phyloP scores from a whole-genome alignment of 495 filamentous ascomycete genomes.

The Rusavskia elegans region DNA sequence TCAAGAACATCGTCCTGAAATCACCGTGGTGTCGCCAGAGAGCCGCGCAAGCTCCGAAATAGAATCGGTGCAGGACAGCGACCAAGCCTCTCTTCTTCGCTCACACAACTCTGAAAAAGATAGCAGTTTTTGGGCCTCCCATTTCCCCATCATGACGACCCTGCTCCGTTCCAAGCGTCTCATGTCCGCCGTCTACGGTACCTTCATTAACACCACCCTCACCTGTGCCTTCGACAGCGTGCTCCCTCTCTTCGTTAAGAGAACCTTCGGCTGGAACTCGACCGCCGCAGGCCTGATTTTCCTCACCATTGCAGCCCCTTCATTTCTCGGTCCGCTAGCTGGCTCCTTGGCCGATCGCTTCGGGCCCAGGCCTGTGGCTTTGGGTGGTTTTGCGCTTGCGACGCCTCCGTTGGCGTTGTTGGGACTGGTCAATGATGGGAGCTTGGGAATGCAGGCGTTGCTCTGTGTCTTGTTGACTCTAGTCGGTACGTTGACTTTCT shows the following conservation, averaged over 20 bases:
- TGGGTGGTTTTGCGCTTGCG: constrained; percentile 43
- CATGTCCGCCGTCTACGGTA: constrained; percentile 28
- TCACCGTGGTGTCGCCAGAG: neutral
- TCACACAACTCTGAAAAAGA: neutral
- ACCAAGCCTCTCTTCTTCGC: neutral
- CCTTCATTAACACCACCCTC: constrained; percentile 34
- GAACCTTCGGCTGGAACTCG: constrained; percentile 47
- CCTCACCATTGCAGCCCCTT: constrained; percentile 47
- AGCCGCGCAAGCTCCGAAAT: no score
- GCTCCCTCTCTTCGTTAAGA: constrained; percentile 47
- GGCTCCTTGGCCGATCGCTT: constrained; percentile 49
- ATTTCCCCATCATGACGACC: constrained; percentile 14
- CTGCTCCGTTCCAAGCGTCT: constrained; percentile 33
- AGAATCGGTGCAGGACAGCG: neutral
- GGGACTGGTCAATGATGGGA: constrained; percentile 37
- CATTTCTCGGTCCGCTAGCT: constrained; percentile 45
- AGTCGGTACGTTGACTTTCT: no score
- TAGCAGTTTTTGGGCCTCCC: neutral
- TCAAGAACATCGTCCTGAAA: no score
- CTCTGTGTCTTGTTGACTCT: constrained; percentile 42
- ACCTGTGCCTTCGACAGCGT: constrained; percentile 42
- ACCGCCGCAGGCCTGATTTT: constrained; percentile 58
- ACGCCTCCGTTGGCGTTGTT: constrained; percentile 45
- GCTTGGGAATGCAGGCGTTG: constrained; percentile 36
- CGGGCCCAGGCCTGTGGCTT: constrained; percentile 44